Evolutionary conservation across 345 rosid genomes (phyloP).

Genomic region (Moricandia arvensis): DNA sequence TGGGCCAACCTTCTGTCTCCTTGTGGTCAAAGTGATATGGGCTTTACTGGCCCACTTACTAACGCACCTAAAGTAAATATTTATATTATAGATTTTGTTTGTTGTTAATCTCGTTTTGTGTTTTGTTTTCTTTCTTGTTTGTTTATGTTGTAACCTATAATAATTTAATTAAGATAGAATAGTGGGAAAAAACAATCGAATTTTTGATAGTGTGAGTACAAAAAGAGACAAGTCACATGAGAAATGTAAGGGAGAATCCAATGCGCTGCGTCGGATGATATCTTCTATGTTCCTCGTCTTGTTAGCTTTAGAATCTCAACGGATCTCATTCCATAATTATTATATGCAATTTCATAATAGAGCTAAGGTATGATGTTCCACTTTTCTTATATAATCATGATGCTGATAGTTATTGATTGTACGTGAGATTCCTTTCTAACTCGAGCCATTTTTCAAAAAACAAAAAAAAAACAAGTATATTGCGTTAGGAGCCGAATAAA

Average conservation of each 20-base stretch:
- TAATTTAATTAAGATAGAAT: background rate
- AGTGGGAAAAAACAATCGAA: background rate
- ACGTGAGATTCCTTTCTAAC: background rate
- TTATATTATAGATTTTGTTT: background rate
- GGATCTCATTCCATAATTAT: constrained; percentile 20
- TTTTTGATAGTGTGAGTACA: constrained; percentile 18
- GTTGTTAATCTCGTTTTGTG: constrained; percentile 11
- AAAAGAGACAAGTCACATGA: constrained; percentile 33
- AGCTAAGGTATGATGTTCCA: constrained; percentile 1
- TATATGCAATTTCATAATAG: background rate
- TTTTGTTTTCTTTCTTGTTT: background rate
- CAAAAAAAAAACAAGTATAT: background rate
- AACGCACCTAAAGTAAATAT: background rate
- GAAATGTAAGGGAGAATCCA: constrained; percentile 33
- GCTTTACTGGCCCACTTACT: constrained; percentile 27
- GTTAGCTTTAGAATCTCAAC: constrained; percentile 33
- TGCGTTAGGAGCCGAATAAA: constrained; percentile 26
- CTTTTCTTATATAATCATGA: background rate
- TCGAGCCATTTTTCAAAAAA: background rate
- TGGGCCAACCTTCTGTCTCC: constrained; percentile 32
- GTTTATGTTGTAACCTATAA: background rate
- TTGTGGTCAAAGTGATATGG: constrained; percentile 31
- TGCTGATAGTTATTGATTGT: constrained; percentile 2
- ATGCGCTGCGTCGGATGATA: constrained; percentile 33
- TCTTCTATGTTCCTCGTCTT: constrained; percentile 28